A percentile compares a stretch with the other conserved stretches of the same genome.
Evolutionary conservation across 345 rosid genomes (phyloP).

Genomic region (Camelina neglecta): DNA sequence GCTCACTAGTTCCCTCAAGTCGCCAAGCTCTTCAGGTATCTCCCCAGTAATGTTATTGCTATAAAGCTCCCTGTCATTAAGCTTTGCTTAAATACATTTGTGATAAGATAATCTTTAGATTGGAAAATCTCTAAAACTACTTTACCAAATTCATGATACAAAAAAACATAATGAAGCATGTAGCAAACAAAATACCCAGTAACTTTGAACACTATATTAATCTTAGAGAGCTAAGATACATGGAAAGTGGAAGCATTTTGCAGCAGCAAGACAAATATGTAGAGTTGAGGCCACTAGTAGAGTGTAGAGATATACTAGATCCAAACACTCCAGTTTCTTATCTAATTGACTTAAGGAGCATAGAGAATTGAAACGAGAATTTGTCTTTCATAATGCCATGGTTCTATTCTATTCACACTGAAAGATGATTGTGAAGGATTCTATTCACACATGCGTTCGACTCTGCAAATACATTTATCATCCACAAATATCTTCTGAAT

Average conservation of each 20-base stretch:
- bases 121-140: conserved; percentile 4
- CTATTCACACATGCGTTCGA: background rate
- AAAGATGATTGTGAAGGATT: background rate
- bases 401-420: background rate
- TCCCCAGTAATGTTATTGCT: conserved; percentile 66
- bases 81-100: conserved; percentile 9
- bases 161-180: conserved; percentile 1
- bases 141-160: background rate
- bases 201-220: background rate
- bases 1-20: conserved; percentile 72
- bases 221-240: conserved; percentile 16
- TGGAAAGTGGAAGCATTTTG: conserved; percentile 10
- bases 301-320: background rate
- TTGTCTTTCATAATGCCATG: background rate
- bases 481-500: background rate
- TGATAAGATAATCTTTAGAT: background rate
- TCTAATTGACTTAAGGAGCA: background rate
- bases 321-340: background rate
- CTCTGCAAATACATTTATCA: background rate
- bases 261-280: background rate
- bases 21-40: conserved; percentile 79
- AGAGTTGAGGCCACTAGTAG: conserved; percentile 1
- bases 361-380: background rate
- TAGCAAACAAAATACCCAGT: background rate
- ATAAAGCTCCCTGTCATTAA: conserved; percentile 72